Evolutionary conservation across 2,329 filamentous ascomycete species (phyloP), one percentile per base, ranked within the genome.

Genomic region (Aspergillus sojae): DNA sequence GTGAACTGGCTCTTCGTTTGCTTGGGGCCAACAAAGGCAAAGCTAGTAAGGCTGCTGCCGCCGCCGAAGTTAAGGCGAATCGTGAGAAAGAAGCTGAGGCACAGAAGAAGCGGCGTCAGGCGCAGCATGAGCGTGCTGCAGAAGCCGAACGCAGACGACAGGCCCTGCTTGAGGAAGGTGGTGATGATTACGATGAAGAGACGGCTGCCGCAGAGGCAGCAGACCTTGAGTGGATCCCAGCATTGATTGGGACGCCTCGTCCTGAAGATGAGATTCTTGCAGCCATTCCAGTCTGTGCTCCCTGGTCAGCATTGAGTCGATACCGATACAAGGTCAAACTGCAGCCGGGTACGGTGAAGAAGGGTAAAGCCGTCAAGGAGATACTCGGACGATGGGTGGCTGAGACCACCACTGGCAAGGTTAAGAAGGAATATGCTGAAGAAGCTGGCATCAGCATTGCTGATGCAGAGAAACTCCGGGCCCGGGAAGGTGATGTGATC

Each of bases 261-360:
- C 85, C 89, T 0, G 93, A 93, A 14, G 95, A 99, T 75, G 92
- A 96, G 75, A 89, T 82, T 16, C 69, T 83, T 9, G 84, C 85
- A 52, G 87, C 86, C 0, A 83, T 89, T 56, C 86, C 87, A 1
- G 81, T 89, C 7, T 88, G 86, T 60, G 87, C 87, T 11, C 87
- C 87, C 1, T 89, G 87, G 87, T 80, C 82, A n/a, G 84, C 87
- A 0, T 76, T 89, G 60, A 79, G 79, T 2, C 87, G 86, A 61
- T 91, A 91, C 79, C 97, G 97, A 79, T 98, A 97, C 83, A 96
- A 96, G 78, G 92, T 89, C 60, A 99, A 99, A 82, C 78, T 99
- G 71, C 95, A 98, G 79, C 95, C 95, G 0, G 95, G 95, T 0
- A 80, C 88, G 0, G 85, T 90, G 67, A 99, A 98, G 84, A 97